Evolutionary conservation across 345 rosid genomes (phyloP).

Genomic region (Cochlearia excelsa): DNA sequence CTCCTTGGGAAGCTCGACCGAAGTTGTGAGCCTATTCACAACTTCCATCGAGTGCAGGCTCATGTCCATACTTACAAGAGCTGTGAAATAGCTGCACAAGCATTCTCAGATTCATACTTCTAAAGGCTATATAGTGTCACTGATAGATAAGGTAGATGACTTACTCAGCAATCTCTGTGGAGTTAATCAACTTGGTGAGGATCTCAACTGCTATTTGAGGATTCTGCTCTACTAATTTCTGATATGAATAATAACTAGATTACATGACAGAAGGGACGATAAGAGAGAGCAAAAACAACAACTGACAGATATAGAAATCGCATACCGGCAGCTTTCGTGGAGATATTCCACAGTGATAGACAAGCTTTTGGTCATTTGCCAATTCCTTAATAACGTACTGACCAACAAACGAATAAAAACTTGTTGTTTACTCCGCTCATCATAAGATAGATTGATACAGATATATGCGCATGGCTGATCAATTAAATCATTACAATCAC

Average conservation of each 20-base stretch:
- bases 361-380: constrained; percentile 81
- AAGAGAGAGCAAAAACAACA: constrained; percentile 4
- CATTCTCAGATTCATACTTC: constrained; percentile 25
- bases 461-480: constrained; percentile 15
- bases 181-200: constrained; percentile 80
- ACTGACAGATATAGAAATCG: constrained; percentile 25
- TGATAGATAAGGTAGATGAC: constrained; percentile 36
- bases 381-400: constrained; percentile 77
- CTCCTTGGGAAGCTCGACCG: constrained; percentile 90
- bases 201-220: constrained; percentile 91
- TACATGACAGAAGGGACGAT: constrained; percentile 25
- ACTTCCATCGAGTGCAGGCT: constrained; percentile 99
- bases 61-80: constrained; percentile 94
- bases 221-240: constrained; percentile 97
- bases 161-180: constrained; percentile 84
- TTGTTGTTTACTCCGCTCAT: constrained; percentile 21
- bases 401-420: constrained; percentile 26
- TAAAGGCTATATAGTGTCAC: constrained; percentile 1
- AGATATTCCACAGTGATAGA: constrained; percentile 87
- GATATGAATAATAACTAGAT: constrained; percentile 36
- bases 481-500: constrained; percentile 10
- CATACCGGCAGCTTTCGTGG: constrained; percentile 90
- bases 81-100: constrained; percentile 70
- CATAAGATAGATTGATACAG: too few species aligned
- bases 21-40: constrained; percentile 93